Evolutionary conservation across 2,329 filamentous ascomycete genomes (phyloP).

Genomic region (Fusarium sulawesiense): DNA sequence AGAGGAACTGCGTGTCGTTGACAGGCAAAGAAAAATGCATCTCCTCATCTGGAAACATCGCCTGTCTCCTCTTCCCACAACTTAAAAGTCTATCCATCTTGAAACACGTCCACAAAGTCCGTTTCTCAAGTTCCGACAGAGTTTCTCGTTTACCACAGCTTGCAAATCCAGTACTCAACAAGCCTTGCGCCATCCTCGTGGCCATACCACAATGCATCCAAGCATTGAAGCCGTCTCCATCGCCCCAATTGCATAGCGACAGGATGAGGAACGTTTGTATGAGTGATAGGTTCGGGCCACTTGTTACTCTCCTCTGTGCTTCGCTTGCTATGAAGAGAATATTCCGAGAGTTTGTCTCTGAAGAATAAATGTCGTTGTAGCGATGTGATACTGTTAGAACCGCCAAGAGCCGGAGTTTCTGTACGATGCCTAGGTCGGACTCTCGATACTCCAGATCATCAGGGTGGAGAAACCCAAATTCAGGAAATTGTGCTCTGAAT

Average conservation of each 20-base stretch:
- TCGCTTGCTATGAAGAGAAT: conserved; percentile 19
- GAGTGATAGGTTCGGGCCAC: conserved; percentile 26
- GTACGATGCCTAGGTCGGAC: not conserved
- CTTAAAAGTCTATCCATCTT: conserved; percentile 40
- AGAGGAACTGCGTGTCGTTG: conserved; percentile 38
- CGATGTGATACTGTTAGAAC: conserved; percentile 32
- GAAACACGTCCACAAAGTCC: conserved; percentile 43
- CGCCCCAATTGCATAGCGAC: conserved; percentile 41
- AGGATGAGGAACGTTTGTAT: conserved; percentile 41
- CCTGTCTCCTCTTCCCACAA: conserved; percentile 39
- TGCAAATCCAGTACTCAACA: conserved; percentile 36
- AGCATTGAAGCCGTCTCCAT: conserved; percentile 44
- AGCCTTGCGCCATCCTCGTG: conserved; percentile 41
- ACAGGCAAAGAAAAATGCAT: conserved; percentile 31
- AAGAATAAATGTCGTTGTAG: not conserved
- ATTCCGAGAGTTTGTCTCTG: not conserved
- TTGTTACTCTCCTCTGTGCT: conserved; percentile 27
- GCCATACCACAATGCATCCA: conserved; percentile 46
- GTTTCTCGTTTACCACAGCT: conserved; percentile 25
- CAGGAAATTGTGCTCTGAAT: conserved; percentile 41
- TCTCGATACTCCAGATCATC: conserved; percentile 40
- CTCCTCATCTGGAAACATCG: conserved; percentile 36
- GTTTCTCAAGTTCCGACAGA: conserved; percentile 37
- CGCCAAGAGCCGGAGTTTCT: conserved; percentile 35
- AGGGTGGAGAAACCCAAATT: conserved; percentile 42